Conservation (phyloP, 225 moss, liverwort and hornwort species). For the Bryum argenteum region DNA sequence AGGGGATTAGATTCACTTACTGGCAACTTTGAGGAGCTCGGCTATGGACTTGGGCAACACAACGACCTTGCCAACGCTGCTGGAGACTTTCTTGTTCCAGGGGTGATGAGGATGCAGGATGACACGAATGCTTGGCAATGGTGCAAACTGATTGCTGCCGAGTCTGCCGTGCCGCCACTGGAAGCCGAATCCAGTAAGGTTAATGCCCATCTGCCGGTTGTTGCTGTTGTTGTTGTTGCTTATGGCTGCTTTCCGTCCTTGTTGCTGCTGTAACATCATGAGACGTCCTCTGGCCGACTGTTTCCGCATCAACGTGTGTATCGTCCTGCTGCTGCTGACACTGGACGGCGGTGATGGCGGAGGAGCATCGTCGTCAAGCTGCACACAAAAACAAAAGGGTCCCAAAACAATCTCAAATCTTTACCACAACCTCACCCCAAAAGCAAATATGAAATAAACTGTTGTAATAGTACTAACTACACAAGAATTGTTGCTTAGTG, state of each 20-base stretch:
- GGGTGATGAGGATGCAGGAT: constrained; percentile 53
- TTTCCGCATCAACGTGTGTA: constrained; percentile 50
- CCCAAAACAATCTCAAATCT: no score
- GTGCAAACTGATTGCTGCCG: not conserved
- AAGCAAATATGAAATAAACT: no score
- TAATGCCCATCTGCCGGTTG: constrained; percentile 17
- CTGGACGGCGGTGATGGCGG: constrained; percentile 27
- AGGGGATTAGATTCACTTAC: constrained; percentile 29
- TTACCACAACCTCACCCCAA: no score
- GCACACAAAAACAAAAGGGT: not conserved
- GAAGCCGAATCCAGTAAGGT: constrained; percentile 22
- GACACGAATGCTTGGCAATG: constrained; percentile 36
- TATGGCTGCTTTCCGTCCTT: not conserved
- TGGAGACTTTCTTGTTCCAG: constrained; percentile 44
- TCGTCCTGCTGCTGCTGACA: constrained; percentile 29
- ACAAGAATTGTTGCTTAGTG: no score
- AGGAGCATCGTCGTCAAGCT: constrained; percentile 26
- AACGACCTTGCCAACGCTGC: constrained; percentile 48
- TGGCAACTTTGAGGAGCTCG: constrained; percentile 49
- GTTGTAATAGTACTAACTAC: no score
- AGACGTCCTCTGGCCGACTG: constrained; percentile 49
- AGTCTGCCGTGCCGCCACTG: constrained; percentile 11
- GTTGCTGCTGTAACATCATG: constrained; percentile 20
- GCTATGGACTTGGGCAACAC: constrained; percentile 44
- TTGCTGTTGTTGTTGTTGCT: not conserved